Conservation (phyloP, 345 rosid species). For the Hibiscus tridactylites region DNA sequence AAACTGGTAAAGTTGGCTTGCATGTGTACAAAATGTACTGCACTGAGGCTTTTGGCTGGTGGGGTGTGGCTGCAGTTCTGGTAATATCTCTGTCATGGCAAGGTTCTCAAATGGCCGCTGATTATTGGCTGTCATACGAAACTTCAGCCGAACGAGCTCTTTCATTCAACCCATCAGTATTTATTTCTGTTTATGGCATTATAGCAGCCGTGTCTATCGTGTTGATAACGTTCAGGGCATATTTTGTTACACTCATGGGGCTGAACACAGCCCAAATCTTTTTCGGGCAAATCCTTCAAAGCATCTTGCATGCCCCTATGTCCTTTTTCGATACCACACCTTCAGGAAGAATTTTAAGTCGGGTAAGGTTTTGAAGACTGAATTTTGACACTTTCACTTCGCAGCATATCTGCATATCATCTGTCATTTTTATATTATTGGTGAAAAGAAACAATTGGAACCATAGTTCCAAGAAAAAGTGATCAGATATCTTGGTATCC, state of each 20-base stretch:
- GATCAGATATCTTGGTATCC: slow-evolving; percentile 1
- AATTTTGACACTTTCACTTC: background rate
- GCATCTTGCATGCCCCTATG: slow-evolving; percentile 93
- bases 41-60: slow-evolving; percentile 93
- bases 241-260: slow-evolving; percentile 54
- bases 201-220: slow-evolving; percentile 54
- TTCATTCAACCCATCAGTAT: slow-evolving; percentile 44
- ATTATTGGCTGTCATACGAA: slow-evolving; percentile 92
- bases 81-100: slow-evolving; percentile 69
- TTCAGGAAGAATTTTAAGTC: slow-evolving; percentile 86
- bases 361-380: slow-evolving; percentile 41
- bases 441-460: background rate
- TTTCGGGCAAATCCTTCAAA: slow-evolving; percentile 65
- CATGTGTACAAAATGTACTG: slow-evolving; percentile 63
- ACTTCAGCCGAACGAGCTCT: slow-evolving; percentile 47
- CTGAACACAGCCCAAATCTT: slow-evolving; percentile 77
- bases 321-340: slow-evolving; percentile 97
- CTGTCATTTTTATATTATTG: background rate
- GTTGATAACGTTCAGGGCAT: slow-evolving; percentile 43
- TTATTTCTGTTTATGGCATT: slow-evolving; percentile 53
- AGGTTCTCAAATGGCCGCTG: slow-evolving; percentile 72
- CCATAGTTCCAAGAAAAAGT: background rate
- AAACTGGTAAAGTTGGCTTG: slow-evolving; percentile 66
- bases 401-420: background rate
- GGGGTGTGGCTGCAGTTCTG: slow-evolving; percentile 59